phyloP scores from a whole-genome alignment of 371 early-diverging fungal species.

The Mucor plumbeus region DNA sequence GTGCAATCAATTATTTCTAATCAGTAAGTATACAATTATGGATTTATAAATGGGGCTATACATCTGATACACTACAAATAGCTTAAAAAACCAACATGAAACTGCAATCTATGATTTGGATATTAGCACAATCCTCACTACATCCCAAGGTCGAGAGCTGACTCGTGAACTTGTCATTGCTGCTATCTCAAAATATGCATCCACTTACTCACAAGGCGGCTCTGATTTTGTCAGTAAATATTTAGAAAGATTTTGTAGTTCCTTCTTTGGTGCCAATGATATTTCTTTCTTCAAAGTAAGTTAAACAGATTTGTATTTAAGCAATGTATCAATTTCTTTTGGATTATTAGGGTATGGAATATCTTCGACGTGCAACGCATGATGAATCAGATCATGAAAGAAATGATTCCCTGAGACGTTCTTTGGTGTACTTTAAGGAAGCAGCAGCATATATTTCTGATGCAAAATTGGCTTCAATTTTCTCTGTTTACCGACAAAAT shows the following conservation, averaged over 20 bases:
- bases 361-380: conserved; percentile 53
- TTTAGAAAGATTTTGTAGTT: conserved; percentile 69
- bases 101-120: conserved; percentile 52
- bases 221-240: conserved; percentile 55
- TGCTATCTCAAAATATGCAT: conserved; percentile 70
- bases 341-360: conserved; percentile 56
- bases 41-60: background rate
- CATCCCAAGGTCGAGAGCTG: conserved; percentile 63
- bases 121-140: conserved; percentile 67
- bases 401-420: conserved; percentile 55
- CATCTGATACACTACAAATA: background rate
- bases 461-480: conserved; percentile 66
- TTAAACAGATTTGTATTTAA: background rate
- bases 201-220: conserved; percentile 21
- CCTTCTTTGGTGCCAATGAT: conserved; percentile 76
- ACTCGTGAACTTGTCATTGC: conserved; percentile 74
- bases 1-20: background rate
- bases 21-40: conserved; percentile 2
- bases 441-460: conserved; percentile 44
- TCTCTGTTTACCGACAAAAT: conserved; percentile 55
- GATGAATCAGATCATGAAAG: conserved; percentile 56
- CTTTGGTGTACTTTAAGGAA: conserved; percentile 62
- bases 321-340: background rate
- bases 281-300: conserved; percentile 76
- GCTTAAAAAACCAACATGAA: conserved; percentile 40